Base-by-base conservation (phyloP, 257 asterid species). In the Capsicum chinense region DNA sequence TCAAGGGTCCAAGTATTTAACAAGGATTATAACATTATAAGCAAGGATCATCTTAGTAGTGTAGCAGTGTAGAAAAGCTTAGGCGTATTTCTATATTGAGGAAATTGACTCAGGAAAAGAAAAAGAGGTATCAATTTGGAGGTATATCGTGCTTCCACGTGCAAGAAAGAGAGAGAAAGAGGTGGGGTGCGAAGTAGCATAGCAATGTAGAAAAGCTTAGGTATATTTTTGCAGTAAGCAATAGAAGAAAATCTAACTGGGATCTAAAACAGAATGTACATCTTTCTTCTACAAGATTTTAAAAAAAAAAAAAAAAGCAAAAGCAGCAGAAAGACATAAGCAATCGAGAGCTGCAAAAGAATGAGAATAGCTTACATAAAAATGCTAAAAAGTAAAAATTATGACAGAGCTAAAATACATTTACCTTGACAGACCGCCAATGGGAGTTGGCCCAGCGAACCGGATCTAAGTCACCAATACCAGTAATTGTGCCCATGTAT, bases 401-500 rank as follows among this genome's bases (percentile, higher is more conserved):
- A 73, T 76, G 63, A 54, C 4, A 26, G 14, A 52, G 66, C 64
- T 54, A 8, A n/a, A 8, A 58, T 16, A 86, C 26, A 44, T 78
- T 84, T 87, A 95, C 99, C 98, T 95, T 95, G 63, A 94, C 97
- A 66, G 99, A 95, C 60, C 98, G 93, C 99, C 99, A 95, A 87
- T 95, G 98, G 81, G 99, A 95, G 85, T 95, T 95, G 37, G 94
- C 88, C 99, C 99, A 95, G 84, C 99, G 98, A 84, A 92, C 97
- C 50, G 94, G 87, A 86, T 95, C 99, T 82, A 93, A 89, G 91
- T 94, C 99, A 57, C 98, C 95, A 79, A 95, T 93, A 59, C 98
- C 99, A 83, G 99, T 95, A 81, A 95, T 92, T 13, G 99, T 95
- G 39, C 99, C 99, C 99, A 95, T 95, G 87, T 95, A 95, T 87